Percentiles rank a stretch among this genome's conserved stretches.
phyloP scores from a whole-genome alignment of 768 basidiomycete genomes.

The Suillus brevipes region DNA sequence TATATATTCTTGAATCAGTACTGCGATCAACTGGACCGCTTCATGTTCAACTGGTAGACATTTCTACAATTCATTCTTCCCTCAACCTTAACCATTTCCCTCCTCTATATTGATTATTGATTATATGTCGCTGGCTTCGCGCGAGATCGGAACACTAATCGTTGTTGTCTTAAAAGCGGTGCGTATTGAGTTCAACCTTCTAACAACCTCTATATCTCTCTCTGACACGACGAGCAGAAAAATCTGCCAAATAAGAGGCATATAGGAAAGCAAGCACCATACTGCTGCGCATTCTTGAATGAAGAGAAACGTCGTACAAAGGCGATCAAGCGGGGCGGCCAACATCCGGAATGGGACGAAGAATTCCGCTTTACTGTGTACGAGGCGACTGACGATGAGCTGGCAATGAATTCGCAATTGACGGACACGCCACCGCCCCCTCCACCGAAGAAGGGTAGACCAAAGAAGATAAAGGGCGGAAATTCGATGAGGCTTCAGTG shows the following conservation, averaged over 20 bases:
- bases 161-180: constrained; percentile 94
- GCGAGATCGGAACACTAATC: constrained; percentile 90
- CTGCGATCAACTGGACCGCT: background rate
- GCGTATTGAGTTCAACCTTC: constrained; percentile 34
- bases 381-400: constrained; percentile 68
- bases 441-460: constrained; percentile 56
- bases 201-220: constrained; percentile 6
- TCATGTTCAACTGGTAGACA: background rate
- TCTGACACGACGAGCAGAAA: constrained; percentile 50
- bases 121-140: constrained; percentile 59
- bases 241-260: constrained; percentile 89
- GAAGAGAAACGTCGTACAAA: constrained; percentile 86
- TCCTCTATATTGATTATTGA: constrained; percentile 8
- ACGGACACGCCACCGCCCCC: constrained; percentile 61
- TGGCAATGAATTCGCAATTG: constrained; percentile 40
- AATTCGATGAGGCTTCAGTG: constrained; percentile 78
- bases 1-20: constrained; percentile 3
- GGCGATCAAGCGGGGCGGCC: constrained; percentile 94
- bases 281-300: constrained; percentile 78
- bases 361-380: constrained; percentile 90
- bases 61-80: background rate
- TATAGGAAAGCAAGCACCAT: constrained; percentile 97
- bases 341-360: constrained; percentile 99
- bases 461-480: constrained; percentile 65
- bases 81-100: background rate